Percentiles rank a stretch among this genome's conserved stretches.
These are phyloP conservation scores for Termitomyces sp. DNA, from an alignment of 768 basidiomycete genomes.

Conservation along the genomic window DNA sequence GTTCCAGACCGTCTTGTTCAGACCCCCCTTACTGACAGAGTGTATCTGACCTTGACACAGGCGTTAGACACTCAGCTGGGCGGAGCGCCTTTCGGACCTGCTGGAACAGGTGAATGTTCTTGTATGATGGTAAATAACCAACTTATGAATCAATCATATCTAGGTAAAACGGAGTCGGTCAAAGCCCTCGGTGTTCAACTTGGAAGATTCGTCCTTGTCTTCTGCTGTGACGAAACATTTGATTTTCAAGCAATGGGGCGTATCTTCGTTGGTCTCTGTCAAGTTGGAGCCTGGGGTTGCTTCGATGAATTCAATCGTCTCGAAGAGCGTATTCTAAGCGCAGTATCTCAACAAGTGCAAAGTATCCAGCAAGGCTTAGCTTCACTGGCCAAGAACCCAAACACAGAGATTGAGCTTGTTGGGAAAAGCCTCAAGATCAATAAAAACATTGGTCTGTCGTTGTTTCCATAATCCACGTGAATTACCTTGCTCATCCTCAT, in stretches of 20 bases:
- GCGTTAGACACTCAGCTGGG: constrained; percentile 93
- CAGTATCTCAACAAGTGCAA: constrained; percentile 98
- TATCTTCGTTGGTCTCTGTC: constrained; percentile 97
- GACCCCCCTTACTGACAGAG: constrained; percentile 94
- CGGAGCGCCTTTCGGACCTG: constrained; percentile 96
- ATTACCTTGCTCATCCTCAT: neutral
- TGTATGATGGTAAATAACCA: neutral
- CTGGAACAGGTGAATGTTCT: constrained; percentile 71
- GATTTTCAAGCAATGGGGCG: constrained; percentile 99
- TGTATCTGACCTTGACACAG: constrained; percentile 94
- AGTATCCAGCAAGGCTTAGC: constrained; percentile 95
- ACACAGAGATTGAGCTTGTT: constrained; percentile 90
- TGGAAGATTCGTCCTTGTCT: constrained; percentile 98
- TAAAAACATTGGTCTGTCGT: constrained; percentile 73
- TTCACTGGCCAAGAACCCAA: constrained; percentile 75
- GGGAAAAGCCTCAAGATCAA: constrained; percentile 93
- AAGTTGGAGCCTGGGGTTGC: constrained; percentile 99
- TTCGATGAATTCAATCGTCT: constrained; percentile 98
- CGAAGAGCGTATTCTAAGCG: constrained; percentile 95
- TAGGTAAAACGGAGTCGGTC: constrained; percentile 98
- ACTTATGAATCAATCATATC: constrained; percentile 7
- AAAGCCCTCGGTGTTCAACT: constrained; percentile 97
- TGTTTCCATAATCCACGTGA: neutral
- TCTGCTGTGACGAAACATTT: constrained; percentile 99
- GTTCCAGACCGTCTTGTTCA: constrained; percentile 96